Percentiles rank a stretch among this genome's conserved stretches.
Conservation (phyloP, 768 basidiomycete species). For the Polyporus arcularius region DNA sequence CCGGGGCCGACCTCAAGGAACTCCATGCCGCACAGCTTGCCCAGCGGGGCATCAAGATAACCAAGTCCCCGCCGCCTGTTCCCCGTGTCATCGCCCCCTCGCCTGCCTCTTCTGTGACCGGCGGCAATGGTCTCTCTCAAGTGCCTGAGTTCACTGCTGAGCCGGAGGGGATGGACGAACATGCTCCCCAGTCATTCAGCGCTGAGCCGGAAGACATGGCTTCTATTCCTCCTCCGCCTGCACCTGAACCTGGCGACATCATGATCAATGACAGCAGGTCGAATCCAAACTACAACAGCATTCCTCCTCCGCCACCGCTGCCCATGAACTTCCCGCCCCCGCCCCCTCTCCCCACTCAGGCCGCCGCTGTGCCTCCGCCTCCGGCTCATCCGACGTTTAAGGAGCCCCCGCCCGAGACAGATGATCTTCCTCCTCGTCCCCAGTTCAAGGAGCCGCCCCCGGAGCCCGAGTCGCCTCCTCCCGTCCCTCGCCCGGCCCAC, state of each 20-base stretch:
- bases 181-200: conserved; percentile 2
- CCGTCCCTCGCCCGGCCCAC: conserved; percentile 12
- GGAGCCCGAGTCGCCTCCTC: conserved; percentile 19
- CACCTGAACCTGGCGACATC: conserved; percentile 18
- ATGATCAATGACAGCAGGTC: conserved; percentile 7
- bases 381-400: conserved; percentile 52
- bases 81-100: conserved; percentile 8
- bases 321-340: conserved; percentile 13
- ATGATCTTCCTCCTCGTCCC: conserved; percentile 46
- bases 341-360: conserved; percentile 7
- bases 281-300: conserved; percentile 11
- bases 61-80: conserved; percentile 24
- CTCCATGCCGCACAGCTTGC: conserved; percentile 63
- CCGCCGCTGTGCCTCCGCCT: conserved; percentile 8
- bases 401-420: conserved; percentile 63
- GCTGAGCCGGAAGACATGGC: conserved; percentile 22
- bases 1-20: conserved; percentile 68
- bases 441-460: conserved; percentile 40
- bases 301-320: conserved; percentile 16
- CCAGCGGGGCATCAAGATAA: conserved; percentile 26
- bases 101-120: conserved; percentile 8
- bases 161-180: conserved; percentile 5
- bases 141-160: conserved; percentile 25
- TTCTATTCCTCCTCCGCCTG: conserved; percentile 28
- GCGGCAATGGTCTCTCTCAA: conserved; percentile 7